Evolutionary conservation across 345 rosid species (phyloP).

Genomic region (Hypericum perforatum): DNA sequence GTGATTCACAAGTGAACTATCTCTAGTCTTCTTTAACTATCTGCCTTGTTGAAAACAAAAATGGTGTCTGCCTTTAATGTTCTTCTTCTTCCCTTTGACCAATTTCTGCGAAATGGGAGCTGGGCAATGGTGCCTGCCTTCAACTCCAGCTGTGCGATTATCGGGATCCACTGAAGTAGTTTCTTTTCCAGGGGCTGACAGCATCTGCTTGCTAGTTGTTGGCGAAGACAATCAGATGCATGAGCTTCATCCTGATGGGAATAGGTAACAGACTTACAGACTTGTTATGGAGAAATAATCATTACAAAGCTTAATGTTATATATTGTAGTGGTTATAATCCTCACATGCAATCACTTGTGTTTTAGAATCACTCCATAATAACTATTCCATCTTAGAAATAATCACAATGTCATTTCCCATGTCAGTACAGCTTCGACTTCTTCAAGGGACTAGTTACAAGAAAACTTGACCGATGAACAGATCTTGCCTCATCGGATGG

Average conservation of each 20-base stretch:
- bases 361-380: not conserved
- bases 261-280: constrained; percentile 33
- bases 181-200: constrained; percentile 60
- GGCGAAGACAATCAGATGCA: constrained; percentile 74
- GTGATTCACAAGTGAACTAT: no score
- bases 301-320: no score
- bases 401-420: constrained; percentile 6
- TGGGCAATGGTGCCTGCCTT: not conserved
- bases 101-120: constrained; percentile 3
- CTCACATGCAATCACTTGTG: no score
- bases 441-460: constrained; percentile 74
- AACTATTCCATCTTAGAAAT: not conserved
- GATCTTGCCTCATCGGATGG: no score
- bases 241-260: constrained; percentile 95
- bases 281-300: no score
- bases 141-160: constrained; percentile 1
- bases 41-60: no score
- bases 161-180: not conserved
- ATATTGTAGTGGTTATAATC: no score
- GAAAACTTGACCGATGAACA: constrained; percentile 59
- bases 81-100: no score
- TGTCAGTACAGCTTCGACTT: constrained; percentile 66
- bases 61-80: no score
- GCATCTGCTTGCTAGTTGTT: constrained; percentile 60
- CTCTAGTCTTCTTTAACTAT: no score